Evolutionary conservation across 2,329 filamentous ascomycete genomes (phyloP).

Genomic region (Epichloe uncinata): DNA sequence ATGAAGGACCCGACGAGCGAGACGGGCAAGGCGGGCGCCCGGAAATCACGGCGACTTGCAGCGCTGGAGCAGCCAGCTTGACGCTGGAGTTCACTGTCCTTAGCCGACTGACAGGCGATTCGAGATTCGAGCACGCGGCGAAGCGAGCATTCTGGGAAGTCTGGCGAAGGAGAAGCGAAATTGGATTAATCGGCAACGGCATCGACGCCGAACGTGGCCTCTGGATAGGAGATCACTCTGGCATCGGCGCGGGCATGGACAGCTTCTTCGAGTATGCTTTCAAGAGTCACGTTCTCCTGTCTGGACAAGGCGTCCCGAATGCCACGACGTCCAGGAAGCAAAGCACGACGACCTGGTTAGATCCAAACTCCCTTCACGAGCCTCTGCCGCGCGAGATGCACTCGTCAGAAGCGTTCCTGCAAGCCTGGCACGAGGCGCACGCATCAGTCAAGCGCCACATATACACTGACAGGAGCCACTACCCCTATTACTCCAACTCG

Average conservation of each 20-base stretch:
- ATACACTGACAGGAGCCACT: constrained; percentile 63
- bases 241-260: constrained; percentile 91
- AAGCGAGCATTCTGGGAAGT: constrained; percentile 95
- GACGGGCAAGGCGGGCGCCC: constrained; percentile 22
- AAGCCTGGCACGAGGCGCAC: constrained; percentile 76
- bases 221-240: constrained; percentile 82
- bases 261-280: constrained; percentile 98
- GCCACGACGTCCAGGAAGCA: constrained; percentile 24
- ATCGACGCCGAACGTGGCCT: constrained; percentile 84
- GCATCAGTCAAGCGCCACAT: constrained; percentile 80
- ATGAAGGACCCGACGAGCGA: constrained; percentile 33
- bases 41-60: constrained; percentile 93
- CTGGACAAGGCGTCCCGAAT: constrained; percentile 53
- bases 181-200: constrained; percentile 79
- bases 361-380: constrained; percentile 49
- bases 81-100: constrained; percentile 88
- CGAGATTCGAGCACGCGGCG: constrained; percentile 75
- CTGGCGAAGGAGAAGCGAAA: constrained; percentile 76
- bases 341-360: constrained; percentile 36
- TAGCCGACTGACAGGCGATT: constrained; percentile 74
- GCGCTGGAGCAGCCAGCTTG: constrained; percentile 88
- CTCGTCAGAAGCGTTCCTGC: constrained; percentile 64
- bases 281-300: constrained; percentile 84
- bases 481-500: constrained; percentile 86
- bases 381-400: constrained; percentile 52